These are phyloP conservation scores for Cyberlindnera bimundalis DNA, from an alignment of 805 yeast genomes.

Conservation along the genomic window DNA sequence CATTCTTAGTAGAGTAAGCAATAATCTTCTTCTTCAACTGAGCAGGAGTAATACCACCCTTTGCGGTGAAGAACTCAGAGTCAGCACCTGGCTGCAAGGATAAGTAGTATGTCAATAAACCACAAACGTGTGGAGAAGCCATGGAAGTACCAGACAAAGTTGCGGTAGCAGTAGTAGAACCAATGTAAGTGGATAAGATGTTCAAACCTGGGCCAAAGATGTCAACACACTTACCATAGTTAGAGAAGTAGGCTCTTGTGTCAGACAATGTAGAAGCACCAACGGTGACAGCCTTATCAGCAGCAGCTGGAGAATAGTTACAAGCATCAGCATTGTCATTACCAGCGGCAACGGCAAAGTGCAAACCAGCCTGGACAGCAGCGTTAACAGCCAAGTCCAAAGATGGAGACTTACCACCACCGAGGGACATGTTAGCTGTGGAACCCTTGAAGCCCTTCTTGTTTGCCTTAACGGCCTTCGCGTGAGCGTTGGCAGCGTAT, in stretches of 20 bases:
- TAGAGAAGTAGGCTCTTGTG: slow-evolving; percentile 90
- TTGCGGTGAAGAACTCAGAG: slow-evolving; percentile 57
- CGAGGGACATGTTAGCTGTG: slow-evolving; percentile 89
- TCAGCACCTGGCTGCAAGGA: slow-evolving; percentile 76
- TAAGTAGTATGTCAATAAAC: slow-evolving; percentile 84
- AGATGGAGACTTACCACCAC: slow-evolving; percentile 89
- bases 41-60: slow-evolving; percentile 57
- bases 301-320: slow-evolving; percentile 86
- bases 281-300: slow-evolving; percentile 81
- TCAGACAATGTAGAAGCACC: slow-evolving; percentile 93
- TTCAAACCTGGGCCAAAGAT: slow-evolving; percentile 96
- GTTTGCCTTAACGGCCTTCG: slow-evolving; percentile 45
- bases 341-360: slow-evolving; percentile 96
- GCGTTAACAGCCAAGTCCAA: slow-evolving; percentile 86
- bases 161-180: slow-evolving; percentile 72
- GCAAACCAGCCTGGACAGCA: slow-evolving; percentile 83
- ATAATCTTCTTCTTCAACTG: slow-evolving; percentile 75
- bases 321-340: slow-evolving; percentile 93
- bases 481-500: slow-evolving; percentile 73
- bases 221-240: slow-evolving; percentile 94
- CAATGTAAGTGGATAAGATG: slow-evolving; percentile 79
- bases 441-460: slow-evolving; percentile 77
- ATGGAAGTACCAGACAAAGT: slow-evolving; percentile 93
- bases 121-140: slow-evolving; percentile 97
- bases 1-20: slow-evolving; percentile 60